A percentile compares a stretch with the other conserved stretches of the same genome.
Evolutionary conservation across 2,329 filamentous ascomycete species (phyloP).

Genomic region (Akanthomyces dipterigenus): DNA sequence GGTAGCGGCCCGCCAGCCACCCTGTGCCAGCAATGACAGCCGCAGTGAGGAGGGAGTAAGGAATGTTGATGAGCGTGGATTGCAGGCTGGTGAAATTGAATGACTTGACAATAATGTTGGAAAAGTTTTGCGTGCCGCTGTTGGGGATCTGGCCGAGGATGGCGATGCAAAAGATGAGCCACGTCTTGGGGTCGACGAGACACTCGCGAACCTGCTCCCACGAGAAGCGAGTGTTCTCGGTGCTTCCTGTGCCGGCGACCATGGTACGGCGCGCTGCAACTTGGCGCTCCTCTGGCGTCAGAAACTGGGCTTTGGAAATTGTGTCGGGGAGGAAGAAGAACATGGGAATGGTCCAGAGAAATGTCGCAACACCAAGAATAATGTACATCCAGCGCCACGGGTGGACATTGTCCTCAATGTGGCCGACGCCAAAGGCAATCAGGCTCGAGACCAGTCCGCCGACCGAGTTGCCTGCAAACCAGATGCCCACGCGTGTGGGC

Average conservation of each 20-base stretch:
- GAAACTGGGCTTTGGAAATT: slow-evolving; percentile 50
- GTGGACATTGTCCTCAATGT: slow-evolving; percentile 38
- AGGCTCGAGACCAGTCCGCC: slow-evolving; percentile 42
- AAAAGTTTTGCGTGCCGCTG: slow-evolving; percentile 53
- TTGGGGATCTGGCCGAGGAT: slow-evolving; percentile 54
- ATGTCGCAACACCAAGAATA: slow-evolving; percentile 43
- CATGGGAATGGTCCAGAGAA: slow-evolving; percentile 43
- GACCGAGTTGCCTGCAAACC: slow-evolving; percentile 47
- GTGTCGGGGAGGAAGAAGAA: slow-evolving; percentile 44
- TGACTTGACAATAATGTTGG: slow-evolving; percentile 49
- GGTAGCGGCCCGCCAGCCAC: slow-evolving; percentile 44
- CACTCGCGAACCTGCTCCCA: slow-evolving; percentile 48
- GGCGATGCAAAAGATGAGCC: slow-evolving; percentile 49
- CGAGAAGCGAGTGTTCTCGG: slow-evolving; percentile 41
- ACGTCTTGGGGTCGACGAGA: slow-evolving; percentile 51
- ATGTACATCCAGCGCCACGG: slow-evolving; percentile 55
- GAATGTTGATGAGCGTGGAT: slow-evolving; percentile 51
- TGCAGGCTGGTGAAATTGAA: slow-evolving; percentile 50
- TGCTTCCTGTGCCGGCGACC: slow-evolving; percentile 44
- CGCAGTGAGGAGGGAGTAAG: slow-evolving; percentile 47
- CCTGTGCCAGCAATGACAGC: slow-evolving; percentile 41
- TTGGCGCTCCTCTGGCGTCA: slow-evolving; percentile 45
- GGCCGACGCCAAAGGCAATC: slow-evolving; percentile 49
- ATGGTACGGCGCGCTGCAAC: slow-evolving; percentile 40
- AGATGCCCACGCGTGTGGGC: slow-evolving; percentile 46